A percentile compares a stretch with the other conserved stretches of the same genome.
Evolutionary conservation across 1,284 basidiomycete genomes (phyloP).

Genomic region (Microbotryum saponariae): DNA sequence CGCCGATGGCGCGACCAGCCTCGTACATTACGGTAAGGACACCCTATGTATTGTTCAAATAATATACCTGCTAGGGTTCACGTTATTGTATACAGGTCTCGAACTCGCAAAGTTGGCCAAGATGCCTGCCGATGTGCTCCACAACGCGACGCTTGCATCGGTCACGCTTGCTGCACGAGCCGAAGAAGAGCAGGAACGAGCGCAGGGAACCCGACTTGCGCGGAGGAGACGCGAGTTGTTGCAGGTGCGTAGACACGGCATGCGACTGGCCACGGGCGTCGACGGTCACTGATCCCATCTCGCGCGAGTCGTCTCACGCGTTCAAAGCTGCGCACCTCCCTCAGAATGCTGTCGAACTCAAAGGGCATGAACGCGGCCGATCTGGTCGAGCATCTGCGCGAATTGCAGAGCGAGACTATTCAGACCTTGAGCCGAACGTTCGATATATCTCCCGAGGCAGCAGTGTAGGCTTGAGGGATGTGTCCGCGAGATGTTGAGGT

Average conservation of each 20-base stretch:
- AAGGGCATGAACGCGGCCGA: constrained; percentile 61
- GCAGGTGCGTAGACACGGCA: constrained; percentile 46
- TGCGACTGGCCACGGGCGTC: too few relatives aligned
- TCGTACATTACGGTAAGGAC: constrained; percentile 47
- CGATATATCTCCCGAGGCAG: too few relatives aligned
- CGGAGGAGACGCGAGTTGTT: constrained; percentile 59
- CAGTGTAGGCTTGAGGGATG: too few relatives aligned
- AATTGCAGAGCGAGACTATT: constrained; percentile 61
- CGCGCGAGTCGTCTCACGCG: constrained; percentile 13
- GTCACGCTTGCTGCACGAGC: constrained; percentile 55
- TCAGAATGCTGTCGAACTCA: constrained; percentile 59
- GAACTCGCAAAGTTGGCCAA: constrained; percentile 76
- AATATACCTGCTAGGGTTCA: neutral
- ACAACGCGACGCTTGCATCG: constrained; percentile 57
- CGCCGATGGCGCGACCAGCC: constrained; percentile 36
- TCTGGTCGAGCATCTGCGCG: constrained; percentile 54
- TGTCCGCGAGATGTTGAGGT: too few relatives aligned
- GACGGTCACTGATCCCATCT: neutral
- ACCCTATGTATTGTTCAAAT: constrained; percentile 35
- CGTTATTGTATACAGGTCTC: constrained; percentile 50
- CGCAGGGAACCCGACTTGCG: constrained; percentile 54
- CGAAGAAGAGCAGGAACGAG: constrained; percentile 52
- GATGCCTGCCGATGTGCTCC: constrained; percentile 60
- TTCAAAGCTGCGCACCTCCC: constrained; percentile 57
- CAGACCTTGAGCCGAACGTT: neutral